Base-by-base conservation (phyloP, 2,329 filamentous ascomycete genomes). In the Phyllosticta paracitricarpa region DNA sequence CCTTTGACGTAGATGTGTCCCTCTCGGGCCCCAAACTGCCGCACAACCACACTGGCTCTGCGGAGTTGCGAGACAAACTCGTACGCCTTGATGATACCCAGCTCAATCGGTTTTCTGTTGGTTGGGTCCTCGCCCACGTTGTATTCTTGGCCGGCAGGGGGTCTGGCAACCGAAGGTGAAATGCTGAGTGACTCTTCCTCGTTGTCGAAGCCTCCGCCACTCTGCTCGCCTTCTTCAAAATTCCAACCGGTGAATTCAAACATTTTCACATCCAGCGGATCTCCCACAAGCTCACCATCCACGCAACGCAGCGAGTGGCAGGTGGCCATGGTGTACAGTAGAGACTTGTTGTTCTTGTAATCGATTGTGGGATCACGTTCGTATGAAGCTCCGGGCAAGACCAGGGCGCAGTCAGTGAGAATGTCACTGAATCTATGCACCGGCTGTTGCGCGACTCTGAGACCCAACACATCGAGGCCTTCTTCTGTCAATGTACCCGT, bases 401-500 rank as follows among this genome's bases (percentile, higher is more conserved):
- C 77, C 56, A 80, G 79, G 54, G 80, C 76, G 1, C 86, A 77
- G 65, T 89, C 84, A 0, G 85, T 82, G 17, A 96, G 79, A 3
- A 96, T 80, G 19, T 94, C 89, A 58, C 86, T 87, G 68, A 97
- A 95, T 59, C 82, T 79, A 65, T 82, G 81, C 14, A 78, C 74
- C 1, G 81, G 81, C 56, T 81, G 79, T 61, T 88, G 84, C 9
- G 91, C 90, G 6, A 94, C 85, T 35, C 91, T 85, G 22, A 96
- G 85, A 12, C 94, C 94, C 12, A 99, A 81, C 19, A 99, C 90
- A 72, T 99, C 95, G 52, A 99, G 77, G 0, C 94, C 94, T 72
- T 99, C 94, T 74, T 97, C 94, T 0, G 94, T 99, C 59, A 99
- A 78, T 0, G 94, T 99, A n/a, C 94, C 94, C 0, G 94, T 99